These are phyloP conservation scores for Penicillium canescens DNA, from an alignment of 495 filamentous ascomycete genomes.

Conservation along the genomic window DNA sequence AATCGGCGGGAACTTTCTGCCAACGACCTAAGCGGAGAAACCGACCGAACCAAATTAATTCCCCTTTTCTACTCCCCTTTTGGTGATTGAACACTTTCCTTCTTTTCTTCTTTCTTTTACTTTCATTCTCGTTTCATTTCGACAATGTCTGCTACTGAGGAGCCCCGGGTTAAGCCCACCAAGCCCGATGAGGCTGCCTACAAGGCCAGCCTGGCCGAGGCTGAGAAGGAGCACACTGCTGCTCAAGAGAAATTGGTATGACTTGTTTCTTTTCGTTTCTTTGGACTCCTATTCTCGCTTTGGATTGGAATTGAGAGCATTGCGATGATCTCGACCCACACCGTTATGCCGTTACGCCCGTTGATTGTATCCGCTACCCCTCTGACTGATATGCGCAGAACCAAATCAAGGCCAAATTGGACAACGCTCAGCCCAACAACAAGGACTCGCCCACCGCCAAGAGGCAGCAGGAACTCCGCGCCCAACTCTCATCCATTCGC, in stretches of 20 bases:
- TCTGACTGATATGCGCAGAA: conserved; percentile 54
- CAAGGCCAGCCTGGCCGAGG: conserved; percentile 68
- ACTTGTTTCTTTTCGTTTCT: conserved; percentile 1
- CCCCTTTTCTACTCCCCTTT: conserved; percentile 27
- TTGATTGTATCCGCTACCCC: neutral
- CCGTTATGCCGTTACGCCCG: conserved; percentile 3
- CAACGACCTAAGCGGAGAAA: conserved; percentile 33
- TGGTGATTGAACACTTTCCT: conserved; percentile 15
- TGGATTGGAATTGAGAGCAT: conserved; percentile 3
- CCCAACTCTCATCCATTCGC: conserved; percentile 69
- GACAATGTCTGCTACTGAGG: conserved; percentile 43
- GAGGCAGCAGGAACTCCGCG: conserved; percentile 77
- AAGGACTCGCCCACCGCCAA: conserved; percentile 70
- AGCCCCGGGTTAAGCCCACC: conserved; percentile 49
- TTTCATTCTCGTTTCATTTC: conserved; percentile 14
- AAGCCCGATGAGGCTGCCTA: conserved; percentile 56
- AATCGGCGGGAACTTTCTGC: conserved; percentile 39
- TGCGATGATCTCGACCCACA: conserved; percentile 3
- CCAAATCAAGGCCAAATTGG: conserved; percentile 80
- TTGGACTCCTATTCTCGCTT: neutral
- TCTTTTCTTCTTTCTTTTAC: conserved; percentile 12
- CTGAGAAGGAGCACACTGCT: conserved; percentile 79
- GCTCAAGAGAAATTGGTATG: conserved; percentile 76
- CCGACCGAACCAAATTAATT: conserved; percentile 31
- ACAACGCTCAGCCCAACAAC: conserved; percentile 73